Evolutionary conservation across 345 rosid species (phyloP), one percentile per base, ranked within the genome.

Genomic region (Moricandia arvensis): DNA sequence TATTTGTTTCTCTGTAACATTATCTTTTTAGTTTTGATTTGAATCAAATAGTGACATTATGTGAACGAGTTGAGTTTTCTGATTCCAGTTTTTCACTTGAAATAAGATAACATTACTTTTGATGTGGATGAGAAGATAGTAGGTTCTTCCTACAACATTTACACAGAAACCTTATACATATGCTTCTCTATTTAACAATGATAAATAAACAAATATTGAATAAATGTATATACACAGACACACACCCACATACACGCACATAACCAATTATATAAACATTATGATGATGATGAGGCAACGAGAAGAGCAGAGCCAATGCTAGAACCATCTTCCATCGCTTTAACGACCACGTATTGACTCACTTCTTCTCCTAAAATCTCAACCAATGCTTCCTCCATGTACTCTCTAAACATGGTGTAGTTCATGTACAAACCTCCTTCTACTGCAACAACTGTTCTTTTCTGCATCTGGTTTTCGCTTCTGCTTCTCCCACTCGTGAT

Each of bases 281-380:
- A 60, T 3, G 76, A 37, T 38, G 21, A 37, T 31, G 71, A 71
- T 17, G 91, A 83, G 3, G 99, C 97, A 3, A 93, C 90, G 8
- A 95, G 84, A 29, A 95, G 88, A 43, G 99, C 96, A 68, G 97
- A 96, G 77, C 99, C 99, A 3, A 85, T 80, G 69, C 93, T 92
- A 0, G 97, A 84, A 35, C 99, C 96, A 45, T 95, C 99, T 82
- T 89, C 93, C 12, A 83, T 82, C 27, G 70, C 90, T 74, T 64
- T 84, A 4, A 95, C 84, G 30, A 82, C 73, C 1, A 94, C 90
- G 59, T 90, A 85, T 41, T 75, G 80, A 4, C 91, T 88, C 8
- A 85, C 84, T 3, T 92, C 96, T 73, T 86, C 93, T 17, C 97
- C 99, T 72, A 95, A 55, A 54, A 95, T 88, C 77, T 92, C 96